A percentile compares a stretch with the other conserved stretches of the same genome.
Evolutionary conservation across 2,329 filamentous ascomycete species (phyloP).

Genomic region (Talaromyces atroroseus): DNA sequence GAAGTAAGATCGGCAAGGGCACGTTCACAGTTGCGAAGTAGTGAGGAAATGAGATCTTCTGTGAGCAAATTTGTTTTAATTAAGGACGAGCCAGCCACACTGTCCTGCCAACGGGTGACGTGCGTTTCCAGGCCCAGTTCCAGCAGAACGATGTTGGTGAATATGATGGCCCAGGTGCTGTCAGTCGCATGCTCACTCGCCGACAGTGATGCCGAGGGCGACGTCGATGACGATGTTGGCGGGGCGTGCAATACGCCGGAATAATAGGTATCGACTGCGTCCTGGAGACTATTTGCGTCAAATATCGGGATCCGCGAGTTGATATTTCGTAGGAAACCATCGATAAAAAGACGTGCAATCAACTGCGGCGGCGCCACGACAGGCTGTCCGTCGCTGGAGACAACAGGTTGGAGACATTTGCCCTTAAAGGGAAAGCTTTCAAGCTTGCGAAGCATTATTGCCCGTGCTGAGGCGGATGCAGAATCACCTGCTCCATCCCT

Average conservation of each 20-base stretch:
- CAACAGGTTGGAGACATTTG: background rate
- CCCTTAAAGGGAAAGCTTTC: background rate
- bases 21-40: conserved; percentile 1
- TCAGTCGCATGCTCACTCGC: background rate
- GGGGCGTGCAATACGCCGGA: background rate
- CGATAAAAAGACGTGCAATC: background rate
- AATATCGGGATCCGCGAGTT: conserved; percentile 4
- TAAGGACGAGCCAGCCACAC: background rate
- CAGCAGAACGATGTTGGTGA: background rate
- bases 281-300: background rate
- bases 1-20: conserved; percentile 2
- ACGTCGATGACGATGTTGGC: background rate
- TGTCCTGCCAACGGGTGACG: background rate
- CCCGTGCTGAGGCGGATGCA: background rate
- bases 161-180: background rate
- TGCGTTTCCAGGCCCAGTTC: background rate
- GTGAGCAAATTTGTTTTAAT: background rate
- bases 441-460: background rate
- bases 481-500: background rate
- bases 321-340: conserved; percentile 1
- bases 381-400: background rate
- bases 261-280: background rate
- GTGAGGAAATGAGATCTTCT: conserved; percentile 4
- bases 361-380: background rate
- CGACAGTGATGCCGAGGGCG: background rate